Base-by-base conservation (phyloP, 1,284 basidiomycete genomes). In the Trichosporon coremiiforme region DNA sequence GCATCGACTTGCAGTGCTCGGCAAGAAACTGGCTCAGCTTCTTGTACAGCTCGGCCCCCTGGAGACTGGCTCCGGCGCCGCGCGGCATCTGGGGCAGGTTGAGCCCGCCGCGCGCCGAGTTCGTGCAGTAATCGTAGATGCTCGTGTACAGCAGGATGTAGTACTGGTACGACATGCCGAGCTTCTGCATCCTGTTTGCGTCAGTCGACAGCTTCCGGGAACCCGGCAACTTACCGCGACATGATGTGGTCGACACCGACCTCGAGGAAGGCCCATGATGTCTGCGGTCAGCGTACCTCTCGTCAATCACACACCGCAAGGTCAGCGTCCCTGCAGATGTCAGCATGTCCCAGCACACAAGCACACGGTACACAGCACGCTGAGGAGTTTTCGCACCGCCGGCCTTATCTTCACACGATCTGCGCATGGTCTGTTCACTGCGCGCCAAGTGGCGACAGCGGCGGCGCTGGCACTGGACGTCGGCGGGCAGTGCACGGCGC, bases 111-210 rank as follows among this genome's bases (percentile, higher is more conserved):
- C 68, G 66, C 55, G 64, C 71, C 35, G 72, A 68, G 22, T 76
- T 71, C 25, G 94, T 98, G 82, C 95, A 98, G 81, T 95, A 98
- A 85, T 98, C 96, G 87, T 98, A 98, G 10, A 93, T 92, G 55
- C 94, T 91, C 67, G 93, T 94, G 84, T 97, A 98, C 68, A 96
- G 88, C 77, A 90, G 89, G 86, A 96, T 95, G 85, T 98, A 98
- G 80, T 92, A 93, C 69, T 89, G 88, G 85, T 94, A 95, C 33
- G 92, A 92, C 80, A 98, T 91, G 71, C 95, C 95, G 17, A 90
- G 88, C 76, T 60, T 60, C 57, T 93, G 90, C 47, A 94, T 88
- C 79, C 91, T 85, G 66, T 45, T 4, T 1, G 2, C 4, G 4
- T 2, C 15, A 25, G 31, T 41, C 8, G 64, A 6, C 1, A 38